phyloP scores from a whole-genome alignment of 2,329 filamentous ascomycete species.

The Fusarium brevicatenulatum region DNA sequence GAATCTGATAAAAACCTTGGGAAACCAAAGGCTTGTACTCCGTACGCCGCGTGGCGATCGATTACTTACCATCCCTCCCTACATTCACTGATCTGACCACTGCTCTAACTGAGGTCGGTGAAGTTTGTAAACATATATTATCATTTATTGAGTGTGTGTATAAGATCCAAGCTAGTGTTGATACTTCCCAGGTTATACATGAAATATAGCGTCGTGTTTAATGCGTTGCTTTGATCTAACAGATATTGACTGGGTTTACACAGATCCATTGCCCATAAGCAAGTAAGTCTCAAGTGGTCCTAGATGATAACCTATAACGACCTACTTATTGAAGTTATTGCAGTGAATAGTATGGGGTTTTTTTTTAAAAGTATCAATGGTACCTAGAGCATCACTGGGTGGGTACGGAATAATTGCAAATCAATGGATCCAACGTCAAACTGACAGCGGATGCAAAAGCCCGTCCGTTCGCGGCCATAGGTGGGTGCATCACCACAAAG shows the following conservation, averaged over 20 bases:
- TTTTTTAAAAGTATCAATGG: neutral
- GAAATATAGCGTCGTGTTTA: neutral
- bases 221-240: neutral
- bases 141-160: neutral
- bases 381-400: neutral
- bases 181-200: neutral
- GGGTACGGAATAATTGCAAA: no score
- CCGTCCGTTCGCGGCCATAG: neutral
- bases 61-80: slow-evolving; percentile 5
- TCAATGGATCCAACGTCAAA: neutral
- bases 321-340: neutral
- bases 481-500: neutral
- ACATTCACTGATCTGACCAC: neutral
- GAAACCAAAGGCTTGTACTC: slow-evolving; percentile 61
- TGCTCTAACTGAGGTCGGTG: neutral
- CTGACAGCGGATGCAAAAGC: slow-evolving; percentile 8
- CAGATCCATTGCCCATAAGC: neutral
- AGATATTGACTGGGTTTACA: neutral
- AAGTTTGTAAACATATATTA: neutral
- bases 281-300: neutral
- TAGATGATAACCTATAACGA: neutral
- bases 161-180: neutral
- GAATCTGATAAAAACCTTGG: slow-evolving; percentile 57
- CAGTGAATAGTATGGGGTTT: neutral
- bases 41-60: slow-evolving; percentile 62